A percentile compares a stretch with the other conserved stretches of the same genome.
Conservation (phyloP, 1,284 basidiomycete species). For the Marasmius tenuissimus region DNA sequence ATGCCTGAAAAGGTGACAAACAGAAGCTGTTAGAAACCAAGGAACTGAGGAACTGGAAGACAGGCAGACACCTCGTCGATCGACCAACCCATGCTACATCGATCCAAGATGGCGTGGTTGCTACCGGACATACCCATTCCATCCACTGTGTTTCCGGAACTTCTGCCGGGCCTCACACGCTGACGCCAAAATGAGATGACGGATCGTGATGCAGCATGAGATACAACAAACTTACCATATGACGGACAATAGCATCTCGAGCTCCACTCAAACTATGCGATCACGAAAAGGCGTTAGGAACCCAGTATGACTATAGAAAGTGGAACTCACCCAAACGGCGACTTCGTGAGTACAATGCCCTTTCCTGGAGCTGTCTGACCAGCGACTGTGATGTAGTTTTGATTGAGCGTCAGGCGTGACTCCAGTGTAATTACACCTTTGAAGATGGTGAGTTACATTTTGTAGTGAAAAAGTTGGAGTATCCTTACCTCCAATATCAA, state of each 20-base stretch:
- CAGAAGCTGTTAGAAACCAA: background rate
- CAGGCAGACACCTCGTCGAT: constrained; percentile 2
- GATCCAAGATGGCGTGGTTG: constrained; percentile 7
- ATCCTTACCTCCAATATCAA: constrained; percentile 8
- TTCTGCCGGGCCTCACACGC: constrained; percentile 5
- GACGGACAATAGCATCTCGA: constrained; percentile 5
- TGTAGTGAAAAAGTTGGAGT: background rate
- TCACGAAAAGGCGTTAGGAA: background rate
- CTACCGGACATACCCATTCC: constrained; percentile 7
- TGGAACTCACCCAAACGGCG: constrained; percentile 1
- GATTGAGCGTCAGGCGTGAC: background rate
- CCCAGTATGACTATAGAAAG: background rate
- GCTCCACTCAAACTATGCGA: background rate
- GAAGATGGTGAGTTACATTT: background rate
- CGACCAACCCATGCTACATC: constrained; percentile 7
- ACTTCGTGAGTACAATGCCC: constrained; percentile 4
- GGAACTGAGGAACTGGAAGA: background rate
- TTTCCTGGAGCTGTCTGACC: constrained; percentile 11
- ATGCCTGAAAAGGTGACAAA: background rate
- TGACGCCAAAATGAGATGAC: background rate
- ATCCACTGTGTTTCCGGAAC: constrained; percentile 4
- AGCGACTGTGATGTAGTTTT: constrained; percentile 4
- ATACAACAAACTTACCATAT: background rate
- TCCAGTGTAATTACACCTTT: constrained; percentile 4
- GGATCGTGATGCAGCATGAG: background rate